Evolutionary conservation across 768 basidiomycete genomes (phyloP), one percentile per base, ranked within the genome.

Genomic region (Naematelia encephala): DNA sequence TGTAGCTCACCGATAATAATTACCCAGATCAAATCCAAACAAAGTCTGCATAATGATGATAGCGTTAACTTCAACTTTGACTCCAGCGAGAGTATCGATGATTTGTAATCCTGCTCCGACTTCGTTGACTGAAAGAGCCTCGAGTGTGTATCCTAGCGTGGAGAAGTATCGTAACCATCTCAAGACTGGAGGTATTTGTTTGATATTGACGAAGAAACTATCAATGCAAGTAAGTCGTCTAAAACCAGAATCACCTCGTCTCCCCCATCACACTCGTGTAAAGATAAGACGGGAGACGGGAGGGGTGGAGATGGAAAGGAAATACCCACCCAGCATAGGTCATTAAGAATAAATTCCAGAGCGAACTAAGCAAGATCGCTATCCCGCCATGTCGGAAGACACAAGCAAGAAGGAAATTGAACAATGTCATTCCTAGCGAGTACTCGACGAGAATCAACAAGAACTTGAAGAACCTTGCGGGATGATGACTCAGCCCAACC

Each of bases 141-240:
- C 79, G n/a, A 80, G 70, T 0, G 75, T 67, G 57, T 77, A 80
- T 22, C 71, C 69, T 5, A 76, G 56, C 1, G 73, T 70, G 54
- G 87, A 88, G 57, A 93, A 67, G 87, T 90, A 97, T 70, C 93
- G 87, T 54, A 97, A 80, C 93, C 93, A 98, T 14, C 93, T 83
- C 0, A 98, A 82, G 1, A 93, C 90, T 1, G 89, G 88, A 2
- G 93, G 91, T 59, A 98, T 94, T 59, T 82, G 80, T 61, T 79
- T 77, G 57, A 94, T 82, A 73, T 94, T 89, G 53, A 94, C 90
- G 74, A 96, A 96, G 81, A 94, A 97, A 2, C 67, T 68, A 34
- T 8, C 0, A 16, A 39, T 16, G n/a, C n/a, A n/a, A n/a, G n/a
- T n/a, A n/a, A n/a, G n/a, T n/a, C n/a, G n/a, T n/a, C n/a, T n/a